Evolutionary conservation across 495 filamentous ascomycete genomes (phyloP), one percentile per base, ranked within the genome.

Genomic region (Cudoniella acicularis): DNA sequence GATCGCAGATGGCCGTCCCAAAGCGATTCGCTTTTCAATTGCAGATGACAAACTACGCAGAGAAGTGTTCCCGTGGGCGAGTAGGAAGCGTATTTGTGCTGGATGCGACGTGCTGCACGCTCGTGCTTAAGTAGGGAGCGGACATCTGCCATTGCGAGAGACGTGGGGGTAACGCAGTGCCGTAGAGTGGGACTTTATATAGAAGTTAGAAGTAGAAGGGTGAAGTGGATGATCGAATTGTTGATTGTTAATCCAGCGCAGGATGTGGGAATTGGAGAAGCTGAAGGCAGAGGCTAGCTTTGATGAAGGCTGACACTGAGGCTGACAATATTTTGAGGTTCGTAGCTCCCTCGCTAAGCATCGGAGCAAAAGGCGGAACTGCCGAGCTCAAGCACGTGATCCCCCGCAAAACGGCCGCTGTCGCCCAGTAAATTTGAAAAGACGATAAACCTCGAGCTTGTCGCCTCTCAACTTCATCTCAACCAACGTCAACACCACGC

Each of bases 91-190:
- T 87, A 71, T 0, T 83, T 84, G 57, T 88, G 86, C 9, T 83
- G 79, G 60, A 90, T 86, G 65, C 87, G 83, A 61, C 91, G 86
- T 49, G 85, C 82, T 51, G 83, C 85, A 66, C 91, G 87, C 72
- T 96, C 89, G 69, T 83, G 88, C 63, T 90, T 87, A 47, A 96
- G 83, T 17, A 96, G 79, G 18, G 90, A 83, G 46, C 91, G 87
- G 16, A 92, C 87, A 68, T 96, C 90, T 60, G 91, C 83, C 91
- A 96, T 96, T 53, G 61, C 18, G 43, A 16, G 43, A 16, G 43
- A 46, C 18, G 18, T 13, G 13, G 30, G n/a, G n/a, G n/a, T n/a
- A n/a, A n/a, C n/a, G n/a, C n/a, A n/a, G n/a, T n/a, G n/a, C n/a
- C n/a, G n/a, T n/a, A n/a, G n/a, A n/a, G n/a, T n/a, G n/a, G n/a